Conservation (phyloP, 805 yeast genomes). For the Komagataella populi region DNA sequence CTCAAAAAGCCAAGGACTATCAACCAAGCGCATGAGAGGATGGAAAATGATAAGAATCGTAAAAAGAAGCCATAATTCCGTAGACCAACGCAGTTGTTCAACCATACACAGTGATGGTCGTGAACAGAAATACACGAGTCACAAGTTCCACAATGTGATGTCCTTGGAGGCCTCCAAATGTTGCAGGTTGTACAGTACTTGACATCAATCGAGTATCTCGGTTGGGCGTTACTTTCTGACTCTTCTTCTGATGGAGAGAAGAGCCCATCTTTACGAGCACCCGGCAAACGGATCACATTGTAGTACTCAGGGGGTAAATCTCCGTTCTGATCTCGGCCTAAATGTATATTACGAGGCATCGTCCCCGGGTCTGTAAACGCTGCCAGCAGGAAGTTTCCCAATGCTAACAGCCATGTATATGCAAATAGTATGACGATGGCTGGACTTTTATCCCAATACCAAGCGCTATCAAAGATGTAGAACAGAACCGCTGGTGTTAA, state of each 20-base stretch:
- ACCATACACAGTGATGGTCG: constrained; percentile 63
- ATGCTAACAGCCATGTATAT: constrained; percentile 42
- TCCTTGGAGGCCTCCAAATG: constrained; percentile 65
- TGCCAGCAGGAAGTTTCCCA: constrained; percentile 35
- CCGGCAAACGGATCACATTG: constrained; percentile 35
- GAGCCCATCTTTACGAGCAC: constrained; percentile 18
- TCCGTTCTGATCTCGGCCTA: constrained; percentile 22
- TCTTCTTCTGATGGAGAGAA: constrained; percentile 10
- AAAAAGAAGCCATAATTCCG: constrained; percentile 55
- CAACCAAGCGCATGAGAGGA: constrained; percentile 16
- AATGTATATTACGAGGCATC: constrained; percentile 53
- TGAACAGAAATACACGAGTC: constrained; percentile 40
- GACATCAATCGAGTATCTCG: constrained; percentile 19
- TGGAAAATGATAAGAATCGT: constrained; percentile 27
- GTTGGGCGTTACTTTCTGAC: not conserved
- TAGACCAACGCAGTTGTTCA: constrained; percentile 68
- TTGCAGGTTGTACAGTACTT: constrained; percentile 46
- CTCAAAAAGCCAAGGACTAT: constrained; percentile 19
- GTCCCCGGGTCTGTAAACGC: constrained; percentile 59
- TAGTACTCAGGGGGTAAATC: constrained; percentile 46
- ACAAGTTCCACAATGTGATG: constrained; percentile 66
- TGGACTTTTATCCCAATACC: constrained; percentile 47
- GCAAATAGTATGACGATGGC: constrained; percentile 40
- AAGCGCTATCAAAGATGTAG: constrained; percentile 32
- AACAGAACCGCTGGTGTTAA: constrained; percentile 39